phyloP scores from a whole-genome alignment of 2,329 filamentous ascomycete species.

The Botrytis galanthina region DNA sequence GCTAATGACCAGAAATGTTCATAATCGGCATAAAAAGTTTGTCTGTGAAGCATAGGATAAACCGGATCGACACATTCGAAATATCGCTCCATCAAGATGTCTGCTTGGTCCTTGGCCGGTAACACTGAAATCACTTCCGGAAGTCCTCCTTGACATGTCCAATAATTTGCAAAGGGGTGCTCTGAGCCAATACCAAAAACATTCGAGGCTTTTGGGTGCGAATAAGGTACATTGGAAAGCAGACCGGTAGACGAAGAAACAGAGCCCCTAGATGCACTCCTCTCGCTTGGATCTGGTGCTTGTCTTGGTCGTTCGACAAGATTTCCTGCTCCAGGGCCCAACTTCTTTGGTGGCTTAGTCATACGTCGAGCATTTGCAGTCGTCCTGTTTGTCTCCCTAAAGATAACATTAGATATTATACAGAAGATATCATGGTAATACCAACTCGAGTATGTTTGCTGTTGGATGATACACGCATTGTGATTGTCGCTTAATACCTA shows the following conservation, averaged over 20 bases:
- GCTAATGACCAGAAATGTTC: conserved; percentile 71
- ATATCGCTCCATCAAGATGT: conserved; percentile 63
- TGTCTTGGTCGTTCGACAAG: conserved; percentile 31
- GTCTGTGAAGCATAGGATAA: conserved; percentile 75
- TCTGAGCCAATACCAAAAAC: conserved; percentile 79
- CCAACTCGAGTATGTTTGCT: conserved; percentile 73
- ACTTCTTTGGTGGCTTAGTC: conserved; percentile 58
- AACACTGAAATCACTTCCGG: conserved; percentile 73
- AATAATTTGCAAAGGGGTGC: conserved; percentile 80
- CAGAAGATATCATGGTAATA: conserved; percentile 25
- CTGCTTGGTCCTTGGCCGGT: conserved; percentile 72
- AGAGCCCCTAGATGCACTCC: conserved; percentile 32
- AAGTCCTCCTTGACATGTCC: conserved; percentile 75
- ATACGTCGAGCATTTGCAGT: conserved; percentile 54
- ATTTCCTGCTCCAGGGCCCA: conserved; percentile 31
- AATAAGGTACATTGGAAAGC: conserved; percentile 71
- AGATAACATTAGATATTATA: conserved; percentile 8
- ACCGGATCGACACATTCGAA: conserved; percentile 74
- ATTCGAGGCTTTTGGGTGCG: conserved; percentile 67
- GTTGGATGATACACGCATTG: conserved; percentile 73
- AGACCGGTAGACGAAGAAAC: conserved; percentile 51
- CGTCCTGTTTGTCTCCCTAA: conserved; percentile 56
- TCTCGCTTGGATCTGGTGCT: conserved; percentile 27
- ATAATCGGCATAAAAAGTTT: conserved; percentile 75
- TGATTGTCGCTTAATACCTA: conserved; percentile 73